phyloP scores from a whole-genome alignment of 108 stramenopile species.

The Epipyxis sp. region DNA sequence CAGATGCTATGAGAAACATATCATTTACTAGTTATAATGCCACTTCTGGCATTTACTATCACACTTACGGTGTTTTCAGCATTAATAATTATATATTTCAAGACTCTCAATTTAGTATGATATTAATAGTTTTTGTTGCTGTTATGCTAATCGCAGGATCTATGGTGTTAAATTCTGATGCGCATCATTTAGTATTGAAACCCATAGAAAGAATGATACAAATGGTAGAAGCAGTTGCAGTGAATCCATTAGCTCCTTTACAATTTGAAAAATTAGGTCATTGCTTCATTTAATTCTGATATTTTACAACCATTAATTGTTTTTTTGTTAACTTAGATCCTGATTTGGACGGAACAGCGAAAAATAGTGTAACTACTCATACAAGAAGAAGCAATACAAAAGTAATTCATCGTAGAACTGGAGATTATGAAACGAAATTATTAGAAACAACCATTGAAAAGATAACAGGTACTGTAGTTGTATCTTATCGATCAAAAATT shows the following conservation, averaged over 20 bases:
- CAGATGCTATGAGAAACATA: too few species aligned
- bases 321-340: too few species aligned
- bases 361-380: not conserved
- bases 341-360: too few species aligned
- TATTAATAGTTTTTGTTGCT: constrained; percentile 37
- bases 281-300: too few species aligned
- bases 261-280: too few species aligned
- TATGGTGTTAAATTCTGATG: constrained; percentile 61
- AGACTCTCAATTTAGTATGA: not conserved
- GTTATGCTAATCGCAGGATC: constrained; percentile 58
- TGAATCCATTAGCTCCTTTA: constrained; percentile 61
- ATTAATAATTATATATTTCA: not conserved
- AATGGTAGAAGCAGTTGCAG: constrained; percentile 54
- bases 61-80: not conserved
- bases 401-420: not conserved
- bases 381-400: not conserved
- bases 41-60: too few species aligned
- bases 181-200: constrained; percentile 58
- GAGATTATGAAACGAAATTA: constrained; percentile 59
- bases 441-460: constrained; percentile 52
- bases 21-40: too few species aligned
- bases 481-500: too few species aligned
- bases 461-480: constrained; percentile 9
- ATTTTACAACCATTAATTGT: too few species aligned
- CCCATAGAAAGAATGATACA: constrained; percentile 66